Conservation (phyloP, 1,139 yeast species). For the Nakaseomyces delphensis region DNA sequence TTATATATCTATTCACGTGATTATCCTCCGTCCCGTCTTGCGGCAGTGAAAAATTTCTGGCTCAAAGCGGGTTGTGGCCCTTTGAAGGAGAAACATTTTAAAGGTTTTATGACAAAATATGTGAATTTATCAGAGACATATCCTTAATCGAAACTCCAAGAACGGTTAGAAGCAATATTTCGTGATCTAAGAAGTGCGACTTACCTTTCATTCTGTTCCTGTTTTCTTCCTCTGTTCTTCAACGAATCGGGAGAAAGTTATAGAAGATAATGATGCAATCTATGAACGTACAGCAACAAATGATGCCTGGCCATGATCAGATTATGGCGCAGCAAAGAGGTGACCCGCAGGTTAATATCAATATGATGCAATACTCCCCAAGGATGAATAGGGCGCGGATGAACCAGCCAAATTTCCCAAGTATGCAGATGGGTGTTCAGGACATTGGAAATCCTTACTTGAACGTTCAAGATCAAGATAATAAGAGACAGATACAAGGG, state of each 20-base stretch:
- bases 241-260: neutral
- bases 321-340: constrained; percentile 16
- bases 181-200: too few relatives aligned
- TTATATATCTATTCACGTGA: too few relatives aligned
- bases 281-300: constrained; percentile 23
- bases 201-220: neutral
- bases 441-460: constrained; percentile 5
- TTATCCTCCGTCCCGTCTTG: too few relatives aligned
- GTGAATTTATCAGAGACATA: too few relatives aligned
- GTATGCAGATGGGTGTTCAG: constrained; percentile 3
- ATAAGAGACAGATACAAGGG: constrained; percentile 5
- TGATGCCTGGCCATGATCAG: constrained; percentile 26
- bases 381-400: constrained; percentile 22
- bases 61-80: too few relatives aligned
- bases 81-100: neutral
- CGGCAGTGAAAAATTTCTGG: neutral
- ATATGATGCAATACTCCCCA: constrained; percentile 16
- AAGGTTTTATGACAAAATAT: too few relatives aligned
- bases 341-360: constrained; percentile 1
- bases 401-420: constrained; percentile 10
- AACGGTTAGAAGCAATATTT: too few relatives aligned
- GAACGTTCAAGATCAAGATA: constrained; percentile 4
- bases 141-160: too few relatives aligned
- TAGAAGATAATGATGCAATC: constrained; percentile 18
- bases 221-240: neutral